phyloP scores from a whole-genome alignment of 78 protist genomes.

The Dictyostelium brefeldianum region DNA sequence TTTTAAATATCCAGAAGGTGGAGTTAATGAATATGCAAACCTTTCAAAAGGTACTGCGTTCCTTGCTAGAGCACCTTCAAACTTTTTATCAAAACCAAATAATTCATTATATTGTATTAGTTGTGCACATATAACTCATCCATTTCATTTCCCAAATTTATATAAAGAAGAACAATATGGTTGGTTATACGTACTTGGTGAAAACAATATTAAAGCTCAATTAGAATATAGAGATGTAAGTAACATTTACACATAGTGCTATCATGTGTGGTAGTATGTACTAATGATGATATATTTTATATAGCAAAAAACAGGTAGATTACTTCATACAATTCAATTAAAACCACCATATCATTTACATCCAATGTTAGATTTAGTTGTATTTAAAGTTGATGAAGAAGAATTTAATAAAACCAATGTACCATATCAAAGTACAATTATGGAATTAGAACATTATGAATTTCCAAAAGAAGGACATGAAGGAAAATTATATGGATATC shows the following conservation, averaged over 20 bases:
- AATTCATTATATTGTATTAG: conserved; percentile 50
- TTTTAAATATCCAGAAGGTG: conserved; percentile 58
- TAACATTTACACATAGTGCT: too few species aligned
- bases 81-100: conserved; percentile 18
- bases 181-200: conserved; percentile 59
- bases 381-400: conserved; percentile 23
- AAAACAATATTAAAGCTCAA: conserved; percentile 60
- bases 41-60: conserved; percentile 57
- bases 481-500: conserved; percentile 72
- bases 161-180: conserved; percentile 51
- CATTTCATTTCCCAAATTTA: conserved; percentile 62
- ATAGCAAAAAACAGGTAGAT: conserved; percentile 51
- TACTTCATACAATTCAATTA: conserved; percentile 26
- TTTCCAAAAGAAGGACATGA: conserved; percentile 58
- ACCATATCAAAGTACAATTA: conserved; percentile 34
- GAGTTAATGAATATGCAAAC: conserved; percentile 39
- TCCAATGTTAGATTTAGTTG: conserved; percentile 47
- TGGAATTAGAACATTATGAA: conserved; percentile 42
- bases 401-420: conserved; percentile 40
- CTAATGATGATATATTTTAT: neutral
- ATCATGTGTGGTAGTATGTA: neutral
- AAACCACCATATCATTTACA: conserved; percentile 63
- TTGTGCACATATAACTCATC: conserved; percentile 75
- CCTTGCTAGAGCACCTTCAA: conserved; percentile 35
- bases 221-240: conserved; percentile 66